phyloP scores from a whole-genome alignment of 352 stramenopile species.

The Phytophthora litchii region DNA sequence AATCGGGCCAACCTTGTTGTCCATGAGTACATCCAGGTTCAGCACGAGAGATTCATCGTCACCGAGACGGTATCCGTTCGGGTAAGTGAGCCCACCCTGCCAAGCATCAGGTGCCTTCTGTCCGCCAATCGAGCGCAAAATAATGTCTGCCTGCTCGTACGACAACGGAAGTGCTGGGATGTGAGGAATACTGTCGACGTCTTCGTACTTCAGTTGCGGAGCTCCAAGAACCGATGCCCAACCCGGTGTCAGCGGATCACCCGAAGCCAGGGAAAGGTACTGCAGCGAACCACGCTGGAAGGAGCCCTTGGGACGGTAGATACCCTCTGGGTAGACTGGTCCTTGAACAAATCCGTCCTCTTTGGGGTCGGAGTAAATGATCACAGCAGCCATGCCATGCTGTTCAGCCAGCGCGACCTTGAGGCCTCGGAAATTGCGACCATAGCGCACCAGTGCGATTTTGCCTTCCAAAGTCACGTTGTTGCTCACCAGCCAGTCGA shows the following conservation, averaged over 20 bases:
- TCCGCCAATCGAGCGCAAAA: conserved; percentile 63
- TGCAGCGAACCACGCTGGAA: conserved; percentile 76
- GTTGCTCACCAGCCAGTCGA: conserved; percentile 52
- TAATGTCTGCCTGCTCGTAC: conserved; percentile 69
- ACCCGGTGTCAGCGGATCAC: conserved; percentile 54
- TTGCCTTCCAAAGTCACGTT: conserved; percentile 60
- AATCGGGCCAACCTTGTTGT: conserved; percentile 77
- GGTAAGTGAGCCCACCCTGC: conserved; percentile 55
- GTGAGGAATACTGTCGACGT: conserved; percentile 53
- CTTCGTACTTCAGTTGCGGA: conserved; percentile 36
- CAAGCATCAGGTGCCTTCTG: conserved; percentile 47
- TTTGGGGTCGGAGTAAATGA: conserved; percentile 82
- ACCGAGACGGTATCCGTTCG: conserved; percentile 62
- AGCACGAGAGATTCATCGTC: conserved; percentile 47
- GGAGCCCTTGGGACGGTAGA: conserved; percentile 53
- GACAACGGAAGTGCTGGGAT: conserved; percentile 38
- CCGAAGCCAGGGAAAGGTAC: conserved; percentile 63
- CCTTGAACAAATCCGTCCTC: conserved; percentile 68
- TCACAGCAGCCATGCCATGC: conserved; percentile 48
- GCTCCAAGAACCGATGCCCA: conserved; percentile 41
- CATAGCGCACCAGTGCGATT: conserved; percentile 75
- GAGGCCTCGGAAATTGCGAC: conserved; percentile 48
- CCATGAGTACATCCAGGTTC: conserved; percentile 64
- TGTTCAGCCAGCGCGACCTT: conserved; percentile 73
- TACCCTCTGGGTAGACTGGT: conserved; percentile 63